Evolutionary conservation across 495 filamentous ascomycete genomes (phyloP), one percentile per base, ranked within the genome.

Genomic region (Penicillium fimorum): DNA sequence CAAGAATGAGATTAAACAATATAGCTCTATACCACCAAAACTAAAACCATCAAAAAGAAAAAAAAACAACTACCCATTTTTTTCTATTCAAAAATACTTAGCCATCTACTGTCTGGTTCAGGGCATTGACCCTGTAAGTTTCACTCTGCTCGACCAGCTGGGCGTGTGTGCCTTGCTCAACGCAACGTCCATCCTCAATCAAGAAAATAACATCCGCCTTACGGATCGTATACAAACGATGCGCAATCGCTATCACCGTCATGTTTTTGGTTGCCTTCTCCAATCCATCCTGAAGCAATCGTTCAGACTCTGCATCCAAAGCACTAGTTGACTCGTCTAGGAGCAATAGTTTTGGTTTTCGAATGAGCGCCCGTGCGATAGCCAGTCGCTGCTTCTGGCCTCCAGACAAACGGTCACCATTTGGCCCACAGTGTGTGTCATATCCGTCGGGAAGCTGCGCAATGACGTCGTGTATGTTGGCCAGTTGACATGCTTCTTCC

Each of bases 311-410:
- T 4, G 84, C 82, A 58, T 93, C 89, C n/a, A 92, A 74, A 22
- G 82, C 82, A 20, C 77, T 82, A 2, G 89, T 92, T 4, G 89
- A 84, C 70, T 92, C 89, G 60, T 93, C 89, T 1, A 93, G 72
- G 12, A 94, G 66, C 53, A 92, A 67, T 24, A 92, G 72, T 22
- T 74, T 69, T 2, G 90, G 88, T 37, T 86, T 79, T 11, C 88
- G 79, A 3, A 94, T 79, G 25, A 92, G 70, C 0, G 89, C 88
- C 12, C 89, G 70, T 0, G 89, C 89, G 37, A 94, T 87, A 5
- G 84, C 78, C 13, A 94, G 66, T 5, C 89, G 74, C 66, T 92
- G 89, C 61, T 83, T 83, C 69, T 93, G 89, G 0, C 88, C 89
- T 1, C 89, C 89, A 1, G 82, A 86, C 33, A 94, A 75, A 33